These are phyloP conservation scores for Fraxinus platypoda DNA, from an alignment of 305 asterid genomes.

Conservation along the genomic window DNA sequence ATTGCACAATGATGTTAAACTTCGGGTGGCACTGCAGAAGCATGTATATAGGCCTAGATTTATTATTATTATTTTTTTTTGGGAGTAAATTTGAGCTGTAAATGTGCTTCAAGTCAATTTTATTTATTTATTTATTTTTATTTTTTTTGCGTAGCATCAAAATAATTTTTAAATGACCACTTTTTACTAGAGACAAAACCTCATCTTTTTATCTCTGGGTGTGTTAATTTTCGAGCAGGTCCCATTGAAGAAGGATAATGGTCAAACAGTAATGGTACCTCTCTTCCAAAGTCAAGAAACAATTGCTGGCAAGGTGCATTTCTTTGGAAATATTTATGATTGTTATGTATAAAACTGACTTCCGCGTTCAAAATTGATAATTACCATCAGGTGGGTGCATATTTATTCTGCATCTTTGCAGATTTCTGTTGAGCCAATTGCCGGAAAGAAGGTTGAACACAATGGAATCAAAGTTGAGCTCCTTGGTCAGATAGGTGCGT, in stretches of 20 bases:
- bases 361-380: constrained; percentile 8
- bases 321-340: constrained; percentile 2
- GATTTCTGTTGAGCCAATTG: constrained; percentile 34
- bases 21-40: constrained; percentile 1
- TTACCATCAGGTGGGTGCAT: background rate
- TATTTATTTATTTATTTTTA: no score
- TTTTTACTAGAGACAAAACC: background rate
- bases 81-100: constrained; percentile 1
- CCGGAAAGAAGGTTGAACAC: constrained; percentile 55
- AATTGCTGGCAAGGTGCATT: constrained; percentile 70
- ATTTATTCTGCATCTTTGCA: constrained; percentile 11
- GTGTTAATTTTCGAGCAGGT: constrained; percentile 42
- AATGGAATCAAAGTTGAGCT: constrained; percentile 58
- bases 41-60: background rate
- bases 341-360: background rate
- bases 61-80: background rate
- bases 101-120: background rate
- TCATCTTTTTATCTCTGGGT: constrained; percentile 2
- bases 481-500: constrained; percentile 53
- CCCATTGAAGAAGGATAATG: constrained; percentile 81
- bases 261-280: constrained; percentile 71
- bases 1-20: background rate
- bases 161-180: background rate
- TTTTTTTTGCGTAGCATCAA: background rate
- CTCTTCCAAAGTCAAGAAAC: constrained; percentile 86